phyloP scores from a whole-genome alignment of 1,139 yeast species.

The Pichia sp. region DNA sequence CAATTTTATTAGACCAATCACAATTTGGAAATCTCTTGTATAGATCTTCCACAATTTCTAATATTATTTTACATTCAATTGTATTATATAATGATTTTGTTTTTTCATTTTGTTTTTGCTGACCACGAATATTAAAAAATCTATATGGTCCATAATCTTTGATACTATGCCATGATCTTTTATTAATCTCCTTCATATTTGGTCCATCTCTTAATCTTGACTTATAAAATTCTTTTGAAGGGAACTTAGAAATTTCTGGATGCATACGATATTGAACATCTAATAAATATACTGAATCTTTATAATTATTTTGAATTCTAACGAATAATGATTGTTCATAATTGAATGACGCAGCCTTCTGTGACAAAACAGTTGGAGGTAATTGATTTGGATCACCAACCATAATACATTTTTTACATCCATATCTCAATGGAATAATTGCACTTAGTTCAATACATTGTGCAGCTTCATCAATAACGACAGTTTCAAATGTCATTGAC shows the following conservation, averaged over 20 bases:
- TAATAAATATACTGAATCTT: constrained; percentile 60
- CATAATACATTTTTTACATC: constrained; percentile 87
- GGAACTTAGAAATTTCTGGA: constrained; percentile 81
- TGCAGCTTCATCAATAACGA: constrained; percentile 95
- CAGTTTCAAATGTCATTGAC: constrained; percentile 81
- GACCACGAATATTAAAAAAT: constrained; percentile 65
- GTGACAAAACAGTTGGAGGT: constrained; percentile 97
- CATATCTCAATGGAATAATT: constrained; percentile 87
- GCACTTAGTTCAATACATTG: constrained; percentile 94
- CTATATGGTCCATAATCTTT: constrained; percentile 59
- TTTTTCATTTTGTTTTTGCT: constrained; percentile 55
- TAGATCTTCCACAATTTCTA: constrained; percentile 59
- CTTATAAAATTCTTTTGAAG: constrained; percentile 75
- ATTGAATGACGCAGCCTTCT: constrained; percentile 68
- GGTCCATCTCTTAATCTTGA: constrained; percentile 72
- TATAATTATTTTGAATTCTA: constrained; percentile 72
- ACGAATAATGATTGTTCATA: constrained; percentile 94
- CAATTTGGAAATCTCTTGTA: constrained; percentile 44
- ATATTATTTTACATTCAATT: constrained; percentile 65
- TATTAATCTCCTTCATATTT: constrained; percentile 51
- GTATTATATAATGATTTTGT: constrained; percentile 67
- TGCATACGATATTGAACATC: constrained; percentile 99
- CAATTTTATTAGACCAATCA: constrained; percentile 66
- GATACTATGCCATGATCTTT: constrained; percentile 68
- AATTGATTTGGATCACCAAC: constrained; percentile 99